Evolutionary conservation across 139 green algal genomes (phyloP), one percentile per base, ranked within the genome.

Genomic region (Choricystis sp.): DNA sequence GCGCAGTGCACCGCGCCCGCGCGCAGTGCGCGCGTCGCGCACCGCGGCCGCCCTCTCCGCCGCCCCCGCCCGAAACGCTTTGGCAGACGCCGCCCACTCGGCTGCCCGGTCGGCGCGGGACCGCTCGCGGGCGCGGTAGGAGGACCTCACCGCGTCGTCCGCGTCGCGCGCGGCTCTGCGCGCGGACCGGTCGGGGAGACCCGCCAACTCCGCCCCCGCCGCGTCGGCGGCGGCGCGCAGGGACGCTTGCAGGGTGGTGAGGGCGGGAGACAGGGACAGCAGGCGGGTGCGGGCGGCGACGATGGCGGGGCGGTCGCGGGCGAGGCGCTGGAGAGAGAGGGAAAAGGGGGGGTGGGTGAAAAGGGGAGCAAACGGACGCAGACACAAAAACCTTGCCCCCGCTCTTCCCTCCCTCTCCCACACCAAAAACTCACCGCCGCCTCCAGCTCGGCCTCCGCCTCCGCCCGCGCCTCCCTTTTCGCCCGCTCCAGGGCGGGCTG

Each of bases 1-100:
- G 68, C 56, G 73, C 48, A 28, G 90, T 67, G 22, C 56, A 64
- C 48, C 26, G 58, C 27, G 31, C 58, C 26, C 48, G 27, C 58
- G 24, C 26, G 29, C 1, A 23, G 28, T 1, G 1, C 0, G 14
- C 19, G 2, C 21, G 31, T 26, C 9, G n/a, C 21, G 26, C 19
- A 31, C 2, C 14, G n/a, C 3, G 30, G 16, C 23, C 25, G 57
- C 2, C 0, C 5, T n/a, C 2, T 30, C 63, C 21, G 31, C 48
- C 9, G 40, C 40, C 40, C 9, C 40, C 9, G 16, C 40, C 40
- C 16, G 9, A 9, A 9, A 52, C 9, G 40, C 40, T 52, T 52
- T 52, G 9, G 16, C 9, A 9, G 9, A 16, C 9, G 40, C 40
- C 9, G 40, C 40, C 40, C 40, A 52, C 9, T 52, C 40, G 9